These are phyloP conservation scores for Chenopodium suecicum DNA, from an alignment of 148 eudicot species.

Conservation along the genomic window DNA sequence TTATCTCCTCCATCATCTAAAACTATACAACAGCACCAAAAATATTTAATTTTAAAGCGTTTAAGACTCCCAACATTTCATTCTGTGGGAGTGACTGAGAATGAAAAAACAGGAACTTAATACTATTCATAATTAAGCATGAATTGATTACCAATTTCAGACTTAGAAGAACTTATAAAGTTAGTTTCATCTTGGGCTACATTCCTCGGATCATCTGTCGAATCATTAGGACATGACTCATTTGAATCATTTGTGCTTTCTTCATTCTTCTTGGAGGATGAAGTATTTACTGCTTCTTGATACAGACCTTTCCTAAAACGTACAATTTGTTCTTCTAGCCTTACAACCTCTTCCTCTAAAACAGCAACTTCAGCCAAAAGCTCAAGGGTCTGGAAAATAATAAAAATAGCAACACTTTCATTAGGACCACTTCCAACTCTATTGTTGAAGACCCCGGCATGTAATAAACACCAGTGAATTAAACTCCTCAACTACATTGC, in stretches of 20 bases:
- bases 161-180: conserved; percentile 22
- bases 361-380: conserved; percentile 89
- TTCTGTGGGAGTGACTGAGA: not conserved
- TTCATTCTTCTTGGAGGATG: conserved; percentile 44
- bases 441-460: no score
- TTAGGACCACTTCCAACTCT: no score
- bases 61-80: not conserved
- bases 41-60: not conserved
- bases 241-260: conserved; percentile 40
- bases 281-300: conserved; percentile 56
- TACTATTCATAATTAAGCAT: not conserved
- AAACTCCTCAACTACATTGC: not conserved
- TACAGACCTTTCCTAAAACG: conserved; percentile 59
- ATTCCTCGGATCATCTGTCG: conserved; percentile 33
- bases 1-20: conserved; percentile 44
- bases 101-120: not conserved
- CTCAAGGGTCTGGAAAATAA: conserved; percentile 53
- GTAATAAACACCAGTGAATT: no score
- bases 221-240: conserved; percentile 14
- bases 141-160: conserved; percentile 29
- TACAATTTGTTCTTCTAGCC: conserved; percentile 79
- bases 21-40: not conserved
- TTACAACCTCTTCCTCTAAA: conserved; percentile 79
- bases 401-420: not conserved
- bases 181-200: conserved; percentile 22